A percentile compares a stretch with the other conserved stretches of the same genome.
phyloP scores from a whole-genome alignment of 2,329 filamentous ascomycete species.

The Rhinocladiella similis region DNA sequence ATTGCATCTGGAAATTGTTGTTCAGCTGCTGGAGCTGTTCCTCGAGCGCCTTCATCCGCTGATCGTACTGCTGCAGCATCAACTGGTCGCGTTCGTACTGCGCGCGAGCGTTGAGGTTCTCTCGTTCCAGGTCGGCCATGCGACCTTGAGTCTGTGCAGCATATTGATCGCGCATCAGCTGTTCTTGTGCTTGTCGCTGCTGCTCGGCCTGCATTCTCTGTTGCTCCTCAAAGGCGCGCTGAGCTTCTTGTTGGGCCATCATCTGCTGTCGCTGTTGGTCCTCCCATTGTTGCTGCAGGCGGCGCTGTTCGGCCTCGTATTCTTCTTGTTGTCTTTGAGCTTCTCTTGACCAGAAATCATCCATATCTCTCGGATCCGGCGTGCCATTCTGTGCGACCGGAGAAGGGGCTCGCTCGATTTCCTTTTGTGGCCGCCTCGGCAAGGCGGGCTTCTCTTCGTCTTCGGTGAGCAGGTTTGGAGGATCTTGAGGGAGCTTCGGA shows the following conservation, averaged over 20 bases:
- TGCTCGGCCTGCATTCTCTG: constrained; percentile 85
- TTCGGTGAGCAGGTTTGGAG: constrained; percentile 82
- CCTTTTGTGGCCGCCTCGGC: constrained; percentile 68
- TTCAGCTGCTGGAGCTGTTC: constrained; percentile 81
- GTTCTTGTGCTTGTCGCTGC: constrained; percentile 86
- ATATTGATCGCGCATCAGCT: constrained; percentile 82
- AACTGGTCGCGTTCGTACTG: constrained; percentile 98
- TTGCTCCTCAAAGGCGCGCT: constrained; percentile 95
- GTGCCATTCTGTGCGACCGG: constrained; percentile 67
- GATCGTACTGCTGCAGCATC: constrained; percentile 95
- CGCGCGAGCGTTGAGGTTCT: constrained; percentile 89
- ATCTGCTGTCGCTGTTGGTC: constrained; percentile 79
- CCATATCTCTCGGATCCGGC: constrained; percentile 85
- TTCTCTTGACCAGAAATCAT: constrained; percentile 97
- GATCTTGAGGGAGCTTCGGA: constrained; percentile 90
- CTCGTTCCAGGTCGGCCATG: constrained; percentile 91
- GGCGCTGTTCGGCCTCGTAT: constrained; percentile 89
- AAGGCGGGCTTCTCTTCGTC: constrained; percentile 82
- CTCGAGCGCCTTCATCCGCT: constrained; percentile 89
- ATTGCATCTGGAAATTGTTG: constrained; percentile 80
- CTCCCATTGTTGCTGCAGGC: constrained; percentile 83
- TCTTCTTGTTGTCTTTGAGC: constrained; percentile 88
- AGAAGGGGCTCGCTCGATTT: constrained; percentile 70
- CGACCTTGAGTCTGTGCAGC: constrained; percentile 93
- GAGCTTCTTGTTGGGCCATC: constrained; percentile 77